Base-by-base conservation (phyloP, 2,329 filamentous ascomycete species). In the Fusarium dlaminii region DNA sequence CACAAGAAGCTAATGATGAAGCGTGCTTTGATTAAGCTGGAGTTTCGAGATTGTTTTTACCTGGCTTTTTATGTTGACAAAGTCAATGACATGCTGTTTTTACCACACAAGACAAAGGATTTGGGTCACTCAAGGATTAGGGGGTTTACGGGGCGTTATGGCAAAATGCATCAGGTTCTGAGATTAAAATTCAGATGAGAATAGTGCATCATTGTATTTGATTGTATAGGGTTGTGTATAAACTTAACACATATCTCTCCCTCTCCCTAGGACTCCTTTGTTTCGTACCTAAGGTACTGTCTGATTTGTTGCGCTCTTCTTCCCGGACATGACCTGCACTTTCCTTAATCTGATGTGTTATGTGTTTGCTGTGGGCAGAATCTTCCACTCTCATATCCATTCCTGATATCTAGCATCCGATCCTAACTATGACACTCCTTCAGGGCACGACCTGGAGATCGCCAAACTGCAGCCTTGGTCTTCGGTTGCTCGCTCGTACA, bases 21-120 rank as follows among this genome's bases (percentile, higher is more conserved):
- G 52, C 29, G 68, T 66, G 68, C 58, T 71, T 77, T 75, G 71
- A 63, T 74, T 70, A 61, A 75, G 71, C 63, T 75, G 79, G 78
- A 73, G 77, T 79, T 78, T 73, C 71, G 70, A 78, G 72, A 77
- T 76, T 76, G 67, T 74, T 75, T 78, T 77, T 77, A 68, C 30
- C 68, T 74, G 59, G 63, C 75, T 74, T 58, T 68, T 59, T 63
- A 59, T 55, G 49, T 40, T 37, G 49, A 46, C 46, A 66, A 59
- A 55, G 68, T 72, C 66, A 61, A 72, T 67, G 54, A 67, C 48
- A 64, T 69, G 54, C 52, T 55, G 49, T 62, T 73, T 59, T 55
- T n/a, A 29, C 42, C 48, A 52, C 36, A 76, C 45, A 62, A 49
- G 59, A 51, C 66, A 72, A 71, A 40, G 72, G 66, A 73, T 73